phyloP scores from a whole-genome alignment of 345 rosid species.

The Moricandia moricandioides region DNA sequence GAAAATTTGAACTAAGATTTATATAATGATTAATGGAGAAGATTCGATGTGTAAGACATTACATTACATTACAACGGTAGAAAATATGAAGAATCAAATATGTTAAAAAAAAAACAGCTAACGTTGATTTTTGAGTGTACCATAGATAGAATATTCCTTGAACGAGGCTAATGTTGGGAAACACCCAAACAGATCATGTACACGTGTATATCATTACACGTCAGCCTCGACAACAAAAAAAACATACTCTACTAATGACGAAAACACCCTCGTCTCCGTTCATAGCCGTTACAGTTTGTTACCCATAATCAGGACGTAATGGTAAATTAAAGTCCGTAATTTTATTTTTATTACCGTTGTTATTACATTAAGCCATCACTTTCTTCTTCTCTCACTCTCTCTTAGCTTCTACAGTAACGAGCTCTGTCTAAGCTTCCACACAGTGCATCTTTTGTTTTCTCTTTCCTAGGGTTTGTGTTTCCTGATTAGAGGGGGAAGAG shows the following conservation, averaged over 20 bases:
- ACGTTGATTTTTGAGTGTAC: slow-evolving; percentile 30
- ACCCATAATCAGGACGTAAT: slow-evolving; percentile 20
- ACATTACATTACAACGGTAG: slow-evolving; percentile 23
- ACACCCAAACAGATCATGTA: slow-evolving; percentile 27
- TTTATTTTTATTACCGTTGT: slow-evolving; percentile 9
- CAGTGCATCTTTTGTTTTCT: slow-evolving; percentile 24
- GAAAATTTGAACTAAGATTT: slow-evolving; percentile 1
- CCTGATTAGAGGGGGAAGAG: slow-evolving; percentile 1
- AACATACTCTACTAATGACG: background rate
- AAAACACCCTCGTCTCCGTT: slow-evolving; percentile 25
- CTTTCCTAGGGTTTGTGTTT: slow-evolving; percentile 38
- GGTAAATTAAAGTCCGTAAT: slow-evolving; percentile 31
- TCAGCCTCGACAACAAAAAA: background rate
- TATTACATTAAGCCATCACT: slow-evolving; percentile 8
- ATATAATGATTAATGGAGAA: background rate
- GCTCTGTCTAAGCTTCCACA: slow-evolving; percentile 10
- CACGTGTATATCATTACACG: slow-evolving; percentile 31
- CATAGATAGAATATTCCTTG: slow-evolving; percentile 35
- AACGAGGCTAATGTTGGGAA: slow-evolving; percentile 36
- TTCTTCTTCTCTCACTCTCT: slow-evolving; percentile 19
- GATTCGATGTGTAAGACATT: slow-evolving; percentile 32
- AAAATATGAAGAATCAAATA: slow-evolving; percentile 16
- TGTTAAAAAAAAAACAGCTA: background rate
- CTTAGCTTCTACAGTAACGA: slow-evolving; percentile 16
- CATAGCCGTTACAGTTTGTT: slow-evolving; percentile 36